These are phyloP conservation scores for Wickerhamiella sorbophila DNA, from an alignment of 805 yeast species.

Conservation along the genomic window DNA sequence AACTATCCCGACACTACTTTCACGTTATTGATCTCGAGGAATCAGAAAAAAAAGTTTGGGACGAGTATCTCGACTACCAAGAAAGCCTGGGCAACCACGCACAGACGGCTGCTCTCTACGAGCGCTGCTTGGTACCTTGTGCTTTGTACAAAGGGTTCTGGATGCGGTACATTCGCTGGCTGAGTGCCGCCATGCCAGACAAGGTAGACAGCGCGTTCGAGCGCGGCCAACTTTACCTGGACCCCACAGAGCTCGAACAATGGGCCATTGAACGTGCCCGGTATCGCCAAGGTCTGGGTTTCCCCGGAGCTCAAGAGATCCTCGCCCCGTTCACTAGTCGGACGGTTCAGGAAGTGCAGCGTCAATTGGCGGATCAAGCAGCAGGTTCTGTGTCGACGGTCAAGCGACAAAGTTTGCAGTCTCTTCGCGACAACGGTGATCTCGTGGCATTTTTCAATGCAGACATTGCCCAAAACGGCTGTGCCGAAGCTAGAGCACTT, in stretches of 20 bases:
- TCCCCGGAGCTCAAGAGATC: background rate
- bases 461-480: constrained; percentile 1
- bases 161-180: constrained; percentile 51
- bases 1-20: constrained; percentile 45
- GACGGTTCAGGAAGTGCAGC: background rate
- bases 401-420: background rate
- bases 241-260: background rate
- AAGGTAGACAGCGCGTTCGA: constrained; percentile 1
- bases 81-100: constrained; percentile 23
- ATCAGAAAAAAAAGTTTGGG: constrained; percentile 44
- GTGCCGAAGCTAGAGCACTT: background rate
- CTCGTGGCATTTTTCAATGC: background rate
- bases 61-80: constrained; percentile 44
- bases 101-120: constrained; percentile 39
- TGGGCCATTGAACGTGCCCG: constrained; percentile 1
- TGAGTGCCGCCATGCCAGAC: constrained; percentile 14
- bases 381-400: background rate
- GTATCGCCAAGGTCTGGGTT: constrained; percentile 5
- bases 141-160: constrained; percentile 51
- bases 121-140: constrained; percentile 44
- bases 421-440: background rate
- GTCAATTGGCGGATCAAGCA: background rate
- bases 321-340: background rate
- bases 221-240: background rate
- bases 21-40: constrained; percentile 34